Evolutionary conservation across 2,329 filamentous ascomycete genomes (phyloP), one percentile per base, ranked within the genome.

Genomic region (Epichloe sibirici): DNA sequence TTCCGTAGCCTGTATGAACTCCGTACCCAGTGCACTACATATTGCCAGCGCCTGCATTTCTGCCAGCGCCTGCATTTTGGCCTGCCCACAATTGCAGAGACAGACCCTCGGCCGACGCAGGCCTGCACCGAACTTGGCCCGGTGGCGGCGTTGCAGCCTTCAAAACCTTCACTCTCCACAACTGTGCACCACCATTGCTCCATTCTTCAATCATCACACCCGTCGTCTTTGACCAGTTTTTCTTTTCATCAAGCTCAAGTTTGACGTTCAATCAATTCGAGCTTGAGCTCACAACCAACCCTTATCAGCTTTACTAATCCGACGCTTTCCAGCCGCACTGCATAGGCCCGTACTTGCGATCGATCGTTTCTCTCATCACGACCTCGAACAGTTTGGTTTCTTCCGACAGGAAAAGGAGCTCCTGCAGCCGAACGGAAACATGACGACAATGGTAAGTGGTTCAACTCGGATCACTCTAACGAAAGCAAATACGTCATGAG

Each of bases 381-480:
- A 40, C 7, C 9, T 38, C 37, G 1, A 40, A 34, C 15, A 54
- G 15, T 34, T 45, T 53, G 57, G 51, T 60, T 59, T 49, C 52
- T 55, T 60, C 57, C 56, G 46, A 13, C 44, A 53, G 49, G 57
- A 57, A 59, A 62, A 55, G 58, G 56, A 59, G 57, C 53, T 57
- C 42, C 38, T 39, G 47, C 47, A 47, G 37, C 44, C 53, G 56
- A 55, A 57, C 51, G 58, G 57, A 61, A 71, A 62, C 40, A 77
- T 76, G 74, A 76, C 74, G 56, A 77, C 74, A 55, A 76, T 76
- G 74, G 74, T 76, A 72, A 56, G 73, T 60, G 25, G 37, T 21
- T n/a, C 13, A 13, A 38, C 34, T 9, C 12, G 2, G 35, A 8
- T n/a, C 9, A n/a, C 39, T 40, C 5, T 3, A 3, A 31, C 28